A percentile compares a stretch with the other conserved stretches of the same genome.
These are phyloP conservation scores for Jatropha podagrica DNA, from an alignment of 441 rosid species.

Conservation along the genomic window DNA sequence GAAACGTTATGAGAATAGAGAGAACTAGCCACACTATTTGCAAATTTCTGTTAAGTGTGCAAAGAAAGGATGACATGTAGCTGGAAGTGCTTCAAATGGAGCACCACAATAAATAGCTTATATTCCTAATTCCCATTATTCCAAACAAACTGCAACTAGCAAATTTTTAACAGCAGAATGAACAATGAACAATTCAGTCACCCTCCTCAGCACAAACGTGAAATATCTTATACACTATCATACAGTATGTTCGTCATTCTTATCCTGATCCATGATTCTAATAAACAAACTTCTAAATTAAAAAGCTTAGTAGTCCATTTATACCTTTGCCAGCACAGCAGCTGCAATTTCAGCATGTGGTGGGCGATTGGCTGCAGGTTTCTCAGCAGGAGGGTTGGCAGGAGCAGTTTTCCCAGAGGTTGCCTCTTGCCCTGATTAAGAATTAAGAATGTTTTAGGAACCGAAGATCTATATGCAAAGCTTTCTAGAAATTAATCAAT, in stretches of 20 bases:
- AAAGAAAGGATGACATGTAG: too few relatives aligned
- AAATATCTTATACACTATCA: not conserved
- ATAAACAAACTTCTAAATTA: not conserved
- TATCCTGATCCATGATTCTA: not conserved
- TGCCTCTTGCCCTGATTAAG: constrained; percentile 62
- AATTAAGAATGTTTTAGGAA: constrained; percentile 14
- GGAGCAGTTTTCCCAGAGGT: constrained; percentile 47
- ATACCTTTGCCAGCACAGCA: constrained; percentile 81
- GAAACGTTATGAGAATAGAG: too few relatives aligned
- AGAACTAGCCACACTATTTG: too few relatives aligned
- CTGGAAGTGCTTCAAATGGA: too few relatives aligned
- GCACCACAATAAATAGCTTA: too few relatives aligned
- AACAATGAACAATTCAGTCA: not conserved
- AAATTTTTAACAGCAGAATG: too few relatives aligned
- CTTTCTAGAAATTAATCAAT: constrained; percentile 14
- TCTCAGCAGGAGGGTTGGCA: constrained; percentile 45
- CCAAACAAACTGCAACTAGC: too few relatives aligned
- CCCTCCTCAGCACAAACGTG: not conserved
- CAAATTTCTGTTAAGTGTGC: too few relatives aligned
- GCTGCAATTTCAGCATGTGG: constrained; percentile 88
- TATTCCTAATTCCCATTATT: not conserved
- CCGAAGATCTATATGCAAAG: constrained; percentile 6
- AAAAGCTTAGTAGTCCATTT: constrained; percentile 25
- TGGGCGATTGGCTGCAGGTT: constrained; percentile 93
- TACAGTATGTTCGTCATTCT: constrained; percentile 17